Conservation (phyloP, 139 green algal species). For the Auxenochlorella pyrenoidosa region DNA sequence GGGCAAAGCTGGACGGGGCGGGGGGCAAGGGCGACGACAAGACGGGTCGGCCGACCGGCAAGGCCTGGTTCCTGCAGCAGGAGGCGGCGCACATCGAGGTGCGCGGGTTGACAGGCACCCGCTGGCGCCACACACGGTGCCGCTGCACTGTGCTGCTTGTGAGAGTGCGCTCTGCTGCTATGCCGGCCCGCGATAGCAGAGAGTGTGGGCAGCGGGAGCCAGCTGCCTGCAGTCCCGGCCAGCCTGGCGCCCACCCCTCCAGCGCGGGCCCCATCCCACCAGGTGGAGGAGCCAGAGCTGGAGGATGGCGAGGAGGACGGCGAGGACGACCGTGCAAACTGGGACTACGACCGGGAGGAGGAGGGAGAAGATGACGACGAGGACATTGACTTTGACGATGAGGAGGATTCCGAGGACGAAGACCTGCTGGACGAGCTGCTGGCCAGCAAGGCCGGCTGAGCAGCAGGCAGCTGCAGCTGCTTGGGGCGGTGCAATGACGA, state of each 20-base stretch:
- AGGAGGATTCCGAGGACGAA: slow-evolving; percentile 38
- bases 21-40: background rate
- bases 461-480: background rate
- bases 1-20: slow-evolving; percentile 10
- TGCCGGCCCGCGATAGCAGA: no score
- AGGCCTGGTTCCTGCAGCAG: slow-evolving; percentile 77
- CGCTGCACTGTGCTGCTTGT: background rate
- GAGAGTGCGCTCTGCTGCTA: background rate
- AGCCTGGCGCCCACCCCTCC: no score
- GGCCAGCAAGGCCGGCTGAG: slow-evolving; percentile 21
- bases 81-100: slow-evolving; percentile 46
- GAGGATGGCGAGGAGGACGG: slow-evolving; percentile 37
- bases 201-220: background rate
- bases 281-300: slow-evolving; percentile 39
- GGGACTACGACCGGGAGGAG: background rate
- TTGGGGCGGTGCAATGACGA: no score
- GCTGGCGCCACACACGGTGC: no score
- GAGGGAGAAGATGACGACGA: slow-evolving; percentile 41
- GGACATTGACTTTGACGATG: slow-evolving; percentile 33
- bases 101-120: background rate
- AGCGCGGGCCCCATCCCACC: background rate
- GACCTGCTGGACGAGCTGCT: slow-evolving; percentile 44
- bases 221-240: background rate
- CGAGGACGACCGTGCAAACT: slow-evolving; percentile 31
- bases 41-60: slow-evolving; percentile 61